Percentiles rank a stretch among this genome's conserved stretches.
These are phyloP conservation scores for Calendula officinalis DNA, from an alignment of 129 eudicot species.

Conservation along the genomic window DNA sequence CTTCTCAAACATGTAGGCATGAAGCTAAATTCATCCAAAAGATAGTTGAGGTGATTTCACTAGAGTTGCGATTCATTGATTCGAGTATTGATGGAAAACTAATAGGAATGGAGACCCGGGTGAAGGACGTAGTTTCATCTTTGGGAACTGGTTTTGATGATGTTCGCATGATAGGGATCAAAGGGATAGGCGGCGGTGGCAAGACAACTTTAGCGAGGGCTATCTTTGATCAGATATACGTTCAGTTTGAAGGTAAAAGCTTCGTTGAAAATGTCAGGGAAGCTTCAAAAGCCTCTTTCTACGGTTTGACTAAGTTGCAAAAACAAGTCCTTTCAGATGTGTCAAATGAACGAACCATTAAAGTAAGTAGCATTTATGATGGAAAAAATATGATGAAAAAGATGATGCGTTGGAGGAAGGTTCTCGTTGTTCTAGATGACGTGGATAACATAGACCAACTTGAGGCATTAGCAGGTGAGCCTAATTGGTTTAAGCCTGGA, in stretches of 20 bases:
- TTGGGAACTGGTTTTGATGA: background rate
- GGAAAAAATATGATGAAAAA: slow-evolving; percentile 1
- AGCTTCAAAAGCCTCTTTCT: background rate
- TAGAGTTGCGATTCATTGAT: background rate
- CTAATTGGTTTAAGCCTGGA: slow-evolving; percentile 14
- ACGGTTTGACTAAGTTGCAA: background rate
- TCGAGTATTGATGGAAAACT: background rate
- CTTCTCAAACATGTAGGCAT: background rate
- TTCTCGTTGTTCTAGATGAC: slow-evolving; percentile 22
- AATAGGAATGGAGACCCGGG: slow-evolving; percentile 13
- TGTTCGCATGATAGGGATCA: slow-evolving; percentile 24
- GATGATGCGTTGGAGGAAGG: slow-evolving; percentile 5
- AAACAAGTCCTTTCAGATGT: slow-evolving; percentile 15
- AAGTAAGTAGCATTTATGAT: background rate
- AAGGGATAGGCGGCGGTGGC: slow-evolving; percentile 22
- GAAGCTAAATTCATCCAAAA: slow-evolving; percentile 12
- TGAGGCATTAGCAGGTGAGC: slow-evolving; percentile 18
- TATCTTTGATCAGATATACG: slow-evolving; percentile 9
- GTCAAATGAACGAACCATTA: background rate
- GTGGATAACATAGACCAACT: slow-evolving; percentile 19
- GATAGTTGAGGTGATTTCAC: slow-evolving; percentile 10
- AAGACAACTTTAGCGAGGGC: slow-evolving; percentile 16
- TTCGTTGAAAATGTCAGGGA: slow-evolving; percentile 22
- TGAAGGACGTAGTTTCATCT: slow-evolving; percentile 4
- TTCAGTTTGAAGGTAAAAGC: slow-evolving; percentile 5